These are phyloP conservation scores for Colletotrichum paranaense DNA, from an alignment of 2,329 filamentous ascomycete genomes.

Conservation along the genomic window DNA sequence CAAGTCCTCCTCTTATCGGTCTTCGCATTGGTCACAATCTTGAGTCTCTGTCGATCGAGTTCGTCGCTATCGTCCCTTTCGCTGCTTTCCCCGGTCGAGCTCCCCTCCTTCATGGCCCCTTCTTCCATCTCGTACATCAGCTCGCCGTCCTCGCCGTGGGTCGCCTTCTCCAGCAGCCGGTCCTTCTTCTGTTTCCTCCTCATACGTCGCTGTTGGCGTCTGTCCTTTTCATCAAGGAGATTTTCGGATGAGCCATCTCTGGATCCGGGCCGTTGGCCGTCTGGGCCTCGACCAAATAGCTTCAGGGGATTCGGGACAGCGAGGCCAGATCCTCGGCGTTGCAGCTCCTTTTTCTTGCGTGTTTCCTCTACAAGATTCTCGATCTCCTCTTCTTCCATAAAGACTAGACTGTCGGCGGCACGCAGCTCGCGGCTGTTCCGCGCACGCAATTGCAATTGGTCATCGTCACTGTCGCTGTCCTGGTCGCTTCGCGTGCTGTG, in stretches of 20 bases:
- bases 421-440: constrained; percentile 77
- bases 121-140: constrained; percentile 94
- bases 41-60: constrained; percentile 64
- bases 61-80: constrained; percentile 70
- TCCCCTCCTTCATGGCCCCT: constrained; percentile 76
- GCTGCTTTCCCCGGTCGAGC: constrained; percentile 71
- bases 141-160: constrained; percentile 75
- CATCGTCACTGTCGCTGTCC: constrained; percentile 82
- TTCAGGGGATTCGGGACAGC: constrained; percentile 62
- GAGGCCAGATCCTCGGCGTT: constrained; percentile 61
- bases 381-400: constrained; percentile 81
- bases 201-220: constrained; percentile 59
- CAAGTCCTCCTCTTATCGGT: constrained; percentile 62
- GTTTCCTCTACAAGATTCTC: constrained; percentile 69
- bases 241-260: constrained; percentile 61
- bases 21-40: constrained; percentile 60
- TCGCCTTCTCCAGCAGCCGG: constrained; percentile 62
- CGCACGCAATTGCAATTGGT: constrained; percentile 73
- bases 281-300: constrained; percentile 53
- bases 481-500: constrained; percentile 73
- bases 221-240: constrained; percentile 62
- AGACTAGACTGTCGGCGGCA: constrained; percentile 75
- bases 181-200: constrained; percentile 66
- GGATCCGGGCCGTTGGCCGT: constrained; percentile 38
- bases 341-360: constrained; percentile 59